Evolutionary conservation across 2,329 filamentous ascomycete genomes (phyloP), one percentile per base, ranked within the genome.

Genomic region (Sporothrix schenckii): DNA sequence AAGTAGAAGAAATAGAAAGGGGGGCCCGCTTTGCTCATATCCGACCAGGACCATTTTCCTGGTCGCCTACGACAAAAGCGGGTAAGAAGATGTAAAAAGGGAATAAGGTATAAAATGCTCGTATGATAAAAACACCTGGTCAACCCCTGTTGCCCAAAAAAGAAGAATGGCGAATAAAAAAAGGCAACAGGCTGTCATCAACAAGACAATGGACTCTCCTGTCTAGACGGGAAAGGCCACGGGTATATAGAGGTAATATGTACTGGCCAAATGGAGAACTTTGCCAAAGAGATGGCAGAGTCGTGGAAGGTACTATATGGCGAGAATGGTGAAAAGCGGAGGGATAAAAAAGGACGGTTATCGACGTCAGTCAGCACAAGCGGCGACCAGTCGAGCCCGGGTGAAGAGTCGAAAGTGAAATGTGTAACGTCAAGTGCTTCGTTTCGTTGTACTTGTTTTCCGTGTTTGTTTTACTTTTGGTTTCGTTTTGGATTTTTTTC

Each of bases 301-400:
- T 56, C 50, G 19, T 47, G 24, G 24, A 34, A 53, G 66, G 54
- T 54, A 66, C 53, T 72, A 78, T 34, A 73, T 74, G 74, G 76
- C 71, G 70, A 58, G 66, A 68, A 19, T 58, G 47, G 30, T 52
- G 27, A 10, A 39, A 54, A 56, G 3, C 4, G 34, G n/a, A 9
- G 39, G 19, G 27, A 16, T 53, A 13, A 52, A 67, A 27, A 67
- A 27, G 6, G 34, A 1, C 34, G 21, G 49, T 19, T 16, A 2
- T 41, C 49, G 30, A 4, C 14, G 61, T 50, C 61, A 65, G 61
- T 44, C 61, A 50, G 61, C 61, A 65, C 24, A 65, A 13, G 41
- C 41, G 24, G 44, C 61, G 61, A 50, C 44, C 5, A 34, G 24
- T 50, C 61, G 41, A 30, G 47, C 27, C 49, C 47, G 27, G 4